A percentile compares a stretch with the other conserved stretches of the same genome.
Conservation (phyloP, 192 early-diverging fungal species). For the Cladochytrium replicatum region DNA sequence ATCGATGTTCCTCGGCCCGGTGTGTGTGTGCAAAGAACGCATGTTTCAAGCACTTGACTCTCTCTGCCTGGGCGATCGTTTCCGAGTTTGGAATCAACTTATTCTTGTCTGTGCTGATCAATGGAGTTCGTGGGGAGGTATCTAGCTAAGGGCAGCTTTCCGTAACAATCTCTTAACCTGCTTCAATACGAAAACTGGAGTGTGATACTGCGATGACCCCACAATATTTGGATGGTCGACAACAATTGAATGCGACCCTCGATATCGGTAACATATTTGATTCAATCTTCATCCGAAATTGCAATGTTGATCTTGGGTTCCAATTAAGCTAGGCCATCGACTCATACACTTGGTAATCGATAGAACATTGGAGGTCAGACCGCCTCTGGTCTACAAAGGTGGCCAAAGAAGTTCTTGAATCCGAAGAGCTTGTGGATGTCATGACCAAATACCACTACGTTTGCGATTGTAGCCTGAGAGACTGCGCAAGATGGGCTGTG, state of each 20-base stretch:
- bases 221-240: constrained; percentile 32
- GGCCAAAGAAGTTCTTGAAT: neutral
- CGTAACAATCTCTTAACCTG: constrained; percentile 13
- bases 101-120: constrained; percentile 30
- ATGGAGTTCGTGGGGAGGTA: constrained; percentile 34
- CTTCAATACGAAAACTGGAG: constrained; percentile 20
- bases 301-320: too few species aligned
- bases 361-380: constrained; percentile 6
- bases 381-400: neutral
- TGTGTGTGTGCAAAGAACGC: constrained; percentile 15
- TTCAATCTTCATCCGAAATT: too few species aligned
- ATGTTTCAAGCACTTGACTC: constrained; percentile 25
- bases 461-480: neutral
- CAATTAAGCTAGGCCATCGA: too few species aligned
- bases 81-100: constrained; percentile 16
- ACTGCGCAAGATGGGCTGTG: neutral
- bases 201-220: constrained; percentile 27
- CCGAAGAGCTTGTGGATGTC: constrained; percentile 1
- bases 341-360: constrained; percentile 7
- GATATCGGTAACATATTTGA: constrained; percentile 11
- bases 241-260: constrained; percentile 27
- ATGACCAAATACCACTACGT: constrained; percentile 11
- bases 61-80: constrained; percentile 12
- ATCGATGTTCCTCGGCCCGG: neutral
- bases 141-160: constrained; percentile 5